Evolutionary conservation across 106 monocot genomes (phyloP).

Genomic region (Dendrobium nobile): DNA sequence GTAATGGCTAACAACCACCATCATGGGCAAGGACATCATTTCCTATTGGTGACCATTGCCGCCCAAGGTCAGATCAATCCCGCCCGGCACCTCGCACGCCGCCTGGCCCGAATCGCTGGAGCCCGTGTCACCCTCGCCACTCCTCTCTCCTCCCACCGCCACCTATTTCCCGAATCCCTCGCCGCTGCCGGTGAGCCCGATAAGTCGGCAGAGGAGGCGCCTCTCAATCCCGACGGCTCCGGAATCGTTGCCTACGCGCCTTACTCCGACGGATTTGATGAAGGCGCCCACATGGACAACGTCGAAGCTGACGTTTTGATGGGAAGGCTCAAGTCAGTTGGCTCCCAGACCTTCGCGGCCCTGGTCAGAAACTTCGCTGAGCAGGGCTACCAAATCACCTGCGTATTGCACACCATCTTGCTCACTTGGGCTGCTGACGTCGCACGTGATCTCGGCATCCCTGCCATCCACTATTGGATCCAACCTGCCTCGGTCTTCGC

Average conservation of each 20-base stretch:
- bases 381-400: slow-evolving; percentile 21
- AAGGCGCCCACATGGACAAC: slow-evolving; percentile 8
- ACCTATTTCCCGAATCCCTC: not conserved
- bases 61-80: slow-evolving; percentile 9
- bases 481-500: slow-evolving; percentile 42
- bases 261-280: slow-evolving; percentile 55
- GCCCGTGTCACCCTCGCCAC: slow-evolving; percentile 5
- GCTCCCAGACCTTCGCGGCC: slow-evolving; percentile 10
- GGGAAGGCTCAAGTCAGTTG: slow-evolving; percentile 1
- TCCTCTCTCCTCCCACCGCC: slow-evolving; percentile 7
- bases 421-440: slow-evolving; percentile 39
- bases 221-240: slow-evolving; percentile 3
- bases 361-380: slow-evolving; percentile 18
- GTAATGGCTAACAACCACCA: too few relatives aligned
- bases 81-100: slow-evolving; percentile 7
- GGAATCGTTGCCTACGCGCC: slow-evolving; percentile 34
- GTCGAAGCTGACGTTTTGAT: slow-evolving; percentile 10
- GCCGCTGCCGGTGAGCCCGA: not conserved
- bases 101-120: not conserved
- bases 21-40: not conserved
- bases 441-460: slow-evolving; percentile 25
- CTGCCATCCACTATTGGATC: slow-evolving; percentile 43
- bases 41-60: not conserved
- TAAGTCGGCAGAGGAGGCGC: not conserved
- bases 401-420: not conserved